Percentiles rank a stretch among this genome's conserved stretches.
These are phyloP conservation scores for Russula abietina DNA, from an alignment of 768 basidiomycete species.

Conservation along the genomic window DNA sequence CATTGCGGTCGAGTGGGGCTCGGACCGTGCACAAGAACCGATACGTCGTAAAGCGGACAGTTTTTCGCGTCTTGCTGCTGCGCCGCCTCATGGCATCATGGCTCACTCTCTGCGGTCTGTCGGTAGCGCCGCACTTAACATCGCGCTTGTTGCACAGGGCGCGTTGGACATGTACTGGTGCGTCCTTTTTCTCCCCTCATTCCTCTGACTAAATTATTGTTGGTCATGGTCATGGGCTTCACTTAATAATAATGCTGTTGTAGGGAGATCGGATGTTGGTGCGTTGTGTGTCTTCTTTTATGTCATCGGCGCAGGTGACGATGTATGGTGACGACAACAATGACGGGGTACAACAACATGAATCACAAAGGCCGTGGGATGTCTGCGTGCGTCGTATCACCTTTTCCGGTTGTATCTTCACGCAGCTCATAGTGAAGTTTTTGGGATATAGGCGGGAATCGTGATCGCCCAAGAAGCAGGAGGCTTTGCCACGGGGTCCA, in stretches of 20 bases:
- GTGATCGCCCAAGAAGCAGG: conserved; percentile 92
- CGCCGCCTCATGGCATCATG: conserved; percentile 67
- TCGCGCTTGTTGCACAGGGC: conserved; percentile 81
- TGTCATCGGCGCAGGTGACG: not conserved
- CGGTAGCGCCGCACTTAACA: conserved; percentile 82
- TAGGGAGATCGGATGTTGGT: conserved; percentile 80
- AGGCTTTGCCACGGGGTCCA: conserved; percentile 67
- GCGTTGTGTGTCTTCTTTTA: conserved; percentile 29
- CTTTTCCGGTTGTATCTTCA: not conserved
- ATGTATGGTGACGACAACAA: conserved; percentile 21
- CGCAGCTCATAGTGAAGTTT: not conserved
- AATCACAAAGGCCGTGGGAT: conserved; percentile 63
- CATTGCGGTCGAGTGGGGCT: conserved; percentile 86
- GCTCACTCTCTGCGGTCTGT: conserved; percentile 76
- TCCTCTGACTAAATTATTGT: no score
- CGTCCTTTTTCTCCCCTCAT: no score
- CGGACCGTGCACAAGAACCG: conserved; percentile 53
- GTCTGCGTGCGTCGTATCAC: conserved; percentile 50
- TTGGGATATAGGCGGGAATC: conserved; percentile 57
- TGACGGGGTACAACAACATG: not conserved
- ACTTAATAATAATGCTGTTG: not conserved
- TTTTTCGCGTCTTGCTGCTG: conserved; percentile 70
- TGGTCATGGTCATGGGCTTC: not conserved
- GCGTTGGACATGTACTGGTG: conserved; percentile 85
- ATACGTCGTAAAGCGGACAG: conserved; percentile 57